Evolutionary conservation across 371 early-diverging fungal species (phyloP), one percentile per base, ranked within the genome.

Genomic region (Mortierella sp.): DNA sequence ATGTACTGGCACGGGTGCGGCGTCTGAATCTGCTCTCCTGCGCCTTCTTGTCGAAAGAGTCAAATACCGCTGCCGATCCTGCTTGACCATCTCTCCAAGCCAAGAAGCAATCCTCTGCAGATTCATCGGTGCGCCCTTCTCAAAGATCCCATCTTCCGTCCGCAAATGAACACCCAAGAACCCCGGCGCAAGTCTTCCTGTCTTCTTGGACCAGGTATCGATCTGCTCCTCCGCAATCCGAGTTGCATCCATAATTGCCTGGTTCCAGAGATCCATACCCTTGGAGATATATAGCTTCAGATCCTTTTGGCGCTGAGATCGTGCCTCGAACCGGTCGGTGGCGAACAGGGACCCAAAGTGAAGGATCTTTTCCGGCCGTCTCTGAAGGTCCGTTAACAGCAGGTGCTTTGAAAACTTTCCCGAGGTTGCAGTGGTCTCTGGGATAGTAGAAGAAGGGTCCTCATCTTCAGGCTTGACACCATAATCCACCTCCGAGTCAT

Each of bases 271-370:
- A 24, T 91, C 91, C 92, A 93, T 89, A 24, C 81, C 74, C 16
- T 86, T 79, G 0, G 90, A 88, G 26, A 93, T 76, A 34, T 73
- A 87, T 24, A n/a, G 74, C 8, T 89, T 60, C 3, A 90, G 38
- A 10, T 88, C 86, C 26, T 71, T 73, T 70, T 93, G 91, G 1
- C 88, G 88, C 10, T 72, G 75, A 0, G 89, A 88, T 70, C 88
- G 88, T 0, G 92, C 91, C 65, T 92, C 79, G 2, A 93, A 90
- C 5, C 93, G 88, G 57, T 92, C 91, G 0, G 88, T 84, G 0
- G 92, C 92, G 88, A 91, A 93, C 4, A 93, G 78, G 1, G 93
- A 93, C 0, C 92, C 91, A 77, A 93, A 92, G 55, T 92, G 92
- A n/a, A 93, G 73, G 0, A 93, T 79, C 9, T 68, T 75, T 42